A percentile compares a stretch with the other conserved stretches of the same genome.
phyloP scores from a whole-genome alignment of 2,329 filamentous ascomycete species.

The Claviceps maximensis region DNA sequence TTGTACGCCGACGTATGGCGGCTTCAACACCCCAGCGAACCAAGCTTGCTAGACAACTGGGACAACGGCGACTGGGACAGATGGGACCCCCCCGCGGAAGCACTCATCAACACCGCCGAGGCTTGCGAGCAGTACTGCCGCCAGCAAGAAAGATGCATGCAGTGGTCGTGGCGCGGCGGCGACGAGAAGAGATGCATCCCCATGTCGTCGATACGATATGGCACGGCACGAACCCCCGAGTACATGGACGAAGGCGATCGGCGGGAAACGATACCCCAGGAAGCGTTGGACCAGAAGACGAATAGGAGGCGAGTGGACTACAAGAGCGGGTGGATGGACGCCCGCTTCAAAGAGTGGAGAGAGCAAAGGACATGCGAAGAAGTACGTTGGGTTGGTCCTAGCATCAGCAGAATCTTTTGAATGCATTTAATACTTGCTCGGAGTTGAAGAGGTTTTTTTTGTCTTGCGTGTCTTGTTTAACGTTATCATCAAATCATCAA shows the following conservation, averaged over 20 bases:
- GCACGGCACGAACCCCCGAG: constrained; percentile 11
- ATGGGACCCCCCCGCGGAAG: constrained; percentile 13
- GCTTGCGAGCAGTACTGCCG: constrained; percentile 16
- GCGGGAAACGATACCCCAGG: constrained; percentile 9
- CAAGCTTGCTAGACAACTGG: constrained; percentile 14
- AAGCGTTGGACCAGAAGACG: constrained; percentile 8
- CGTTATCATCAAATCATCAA: too few species aligned
- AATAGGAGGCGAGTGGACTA: constrained; percentile 16
- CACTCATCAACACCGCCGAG: constrained; percentile 14
- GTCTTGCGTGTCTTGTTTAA: too few species aligned
- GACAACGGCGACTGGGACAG: constrained; percentile 21
- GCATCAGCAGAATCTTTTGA: constrained; percentile 6
- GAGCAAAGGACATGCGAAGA: constrained; percentile 13
- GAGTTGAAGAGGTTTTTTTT: too few species aligned
- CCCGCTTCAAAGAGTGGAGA: constrained; percentile 15
- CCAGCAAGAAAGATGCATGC: constrained; percentile 14
- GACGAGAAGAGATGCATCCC: constrained; percentile 18
- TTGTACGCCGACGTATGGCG: constrained; percentile 25
- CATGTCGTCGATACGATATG: constrained; percentile 16
- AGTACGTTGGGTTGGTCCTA: constrained; percentile 21
- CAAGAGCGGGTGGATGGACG: constrained; percentile 17
- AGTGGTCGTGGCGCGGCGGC: constrained; percentile 20
- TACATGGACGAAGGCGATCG: constrained; percentile 14
- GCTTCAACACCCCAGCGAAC: constrained; percentile 21
- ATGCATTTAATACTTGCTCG: too few species aligned